These are phyloP conservation scores for Phytophthora boehmeriae DNA, from an alignment of 352 stramenopile species.

Conservation along the genomic window DNA sequence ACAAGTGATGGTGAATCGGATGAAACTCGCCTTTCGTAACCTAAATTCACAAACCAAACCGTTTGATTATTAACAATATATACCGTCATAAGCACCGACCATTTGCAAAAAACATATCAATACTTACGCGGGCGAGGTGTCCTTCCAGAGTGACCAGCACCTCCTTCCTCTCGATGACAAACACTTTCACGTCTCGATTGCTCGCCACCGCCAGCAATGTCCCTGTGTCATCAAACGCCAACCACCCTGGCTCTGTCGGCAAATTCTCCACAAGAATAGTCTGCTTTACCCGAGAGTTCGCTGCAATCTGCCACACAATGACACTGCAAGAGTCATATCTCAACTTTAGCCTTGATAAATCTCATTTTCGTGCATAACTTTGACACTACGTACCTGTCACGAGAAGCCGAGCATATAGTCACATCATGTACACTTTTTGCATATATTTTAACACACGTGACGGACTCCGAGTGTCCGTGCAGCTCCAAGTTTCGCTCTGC, in stretches of 20 bases:
- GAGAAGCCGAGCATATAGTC: constrained; percentile 64
- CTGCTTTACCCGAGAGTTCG: constrained; percentile 31
- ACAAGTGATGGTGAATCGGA: constrained; percentile 61
- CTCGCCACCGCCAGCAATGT: constrained; percentile 61
- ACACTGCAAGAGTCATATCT: constrained; percentile 36
- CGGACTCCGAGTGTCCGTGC: constrained; percentile 48
- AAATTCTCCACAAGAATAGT: constrained; percentile 50
- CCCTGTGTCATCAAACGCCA: constrained; percentile 72
- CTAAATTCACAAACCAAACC: constrained; percentile 21
- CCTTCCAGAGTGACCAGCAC: constrained; percentile 75
- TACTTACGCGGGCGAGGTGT: constrained; percentile 58
- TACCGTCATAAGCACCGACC: neutral
- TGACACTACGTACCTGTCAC: constrained; percentile 50
- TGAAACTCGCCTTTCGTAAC: constrained; percentile 81
- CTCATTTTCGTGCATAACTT: neutral
- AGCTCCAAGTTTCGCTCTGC: constrained; percentile 51
- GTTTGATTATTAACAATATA: neutral
- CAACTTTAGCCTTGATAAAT: neutral
- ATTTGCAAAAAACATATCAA: neutral
- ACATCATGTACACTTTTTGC: constrained; percentile 20
- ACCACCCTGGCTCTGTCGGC: constrained; percentile 40
- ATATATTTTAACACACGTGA: constrained; percentile 47
- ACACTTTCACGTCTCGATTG: constrained; percentile 59
- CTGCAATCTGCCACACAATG: constrained; percentile 64
- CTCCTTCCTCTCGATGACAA: constrained; percentile 54